phyloP scores from a whole-genome alignment of 805 yeast species.

The Yarrowia sp. region DNA sequence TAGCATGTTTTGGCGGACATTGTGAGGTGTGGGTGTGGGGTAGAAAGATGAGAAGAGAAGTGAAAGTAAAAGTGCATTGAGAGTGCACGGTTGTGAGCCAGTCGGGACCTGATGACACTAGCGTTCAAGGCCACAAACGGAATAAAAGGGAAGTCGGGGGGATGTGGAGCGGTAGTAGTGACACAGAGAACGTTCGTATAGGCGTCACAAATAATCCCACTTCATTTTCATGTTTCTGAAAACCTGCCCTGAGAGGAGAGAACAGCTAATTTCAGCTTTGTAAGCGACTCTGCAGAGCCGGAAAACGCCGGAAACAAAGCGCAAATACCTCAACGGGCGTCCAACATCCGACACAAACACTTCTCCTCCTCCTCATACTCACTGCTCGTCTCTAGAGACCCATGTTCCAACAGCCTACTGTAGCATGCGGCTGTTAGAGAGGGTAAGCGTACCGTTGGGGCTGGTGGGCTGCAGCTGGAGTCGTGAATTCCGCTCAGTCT shows the following conservation, averaged over 20 bases:
- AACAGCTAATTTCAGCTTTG: not conserved
- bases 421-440: conserved; percentile 1
- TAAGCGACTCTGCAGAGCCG: not conserved
- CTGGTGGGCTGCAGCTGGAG: not conserved
- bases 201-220: not conserved
- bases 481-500: too few relatives aligned
- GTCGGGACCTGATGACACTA: conserved; percentile 18
- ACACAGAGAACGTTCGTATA: not conserved
- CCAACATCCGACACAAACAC: not conserved
- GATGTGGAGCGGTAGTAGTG: too few relatives aligned
- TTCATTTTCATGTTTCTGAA: too few relatives aligned
- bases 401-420: not conserved
- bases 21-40: conserved; percentile 23
- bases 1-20: conserved; percentile 1
- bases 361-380: not conserved
- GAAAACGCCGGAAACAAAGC: not conserved
- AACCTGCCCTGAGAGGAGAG: too few relatives aligned
- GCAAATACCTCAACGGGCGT: not conserved
- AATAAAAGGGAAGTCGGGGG: too few relatives aligned
- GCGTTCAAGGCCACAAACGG: not conserved
- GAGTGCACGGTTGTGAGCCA: conserved; percentile 7
- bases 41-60: conserved; percentile 25
- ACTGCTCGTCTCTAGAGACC: not conserved
- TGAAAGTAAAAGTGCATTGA: conserved; percentile 24
- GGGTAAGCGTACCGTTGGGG: not conserved